A percentile compares a stretch with the other conserved stretches of the same genome.
Conservation (phyloP, 768 basidiomycete genomes). For the Kwoniella shandongensis region DNA sequence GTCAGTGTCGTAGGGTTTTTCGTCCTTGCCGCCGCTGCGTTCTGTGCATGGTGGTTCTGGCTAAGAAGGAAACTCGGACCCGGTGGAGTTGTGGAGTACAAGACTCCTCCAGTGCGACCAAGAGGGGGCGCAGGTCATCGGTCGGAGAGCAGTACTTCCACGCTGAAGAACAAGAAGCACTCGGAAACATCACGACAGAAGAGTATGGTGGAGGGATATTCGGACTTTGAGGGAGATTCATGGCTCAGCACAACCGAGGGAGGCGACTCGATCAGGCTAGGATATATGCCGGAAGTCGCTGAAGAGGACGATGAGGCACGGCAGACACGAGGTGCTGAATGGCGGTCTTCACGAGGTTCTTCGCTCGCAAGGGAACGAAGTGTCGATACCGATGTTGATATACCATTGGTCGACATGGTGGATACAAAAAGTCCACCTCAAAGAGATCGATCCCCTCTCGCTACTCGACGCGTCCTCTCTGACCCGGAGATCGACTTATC, state of each 20-base stretch:
- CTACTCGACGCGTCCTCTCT: neutral
- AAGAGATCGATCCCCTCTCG: conserved; percentile 1
- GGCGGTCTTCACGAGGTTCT: conserved; percentile 19
- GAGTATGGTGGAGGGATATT: conserved; percentile 51
- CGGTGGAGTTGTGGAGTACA: conserved; percentile 29
- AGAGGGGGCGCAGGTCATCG: conserved; percentile 10
- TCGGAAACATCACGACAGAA: conserved; percentile 43
- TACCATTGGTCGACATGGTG: conserved; percentile 13
- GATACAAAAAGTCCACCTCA: conserved; percentile 9
- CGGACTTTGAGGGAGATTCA: conserved; percentile 47
- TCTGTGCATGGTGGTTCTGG: conserved; percentile 54
- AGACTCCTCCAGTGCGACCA: conserved; percentile 10
- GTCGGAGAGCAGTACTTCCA: conserved; percentile 23
- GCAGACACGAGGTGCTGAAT: conserved; percentile 10
- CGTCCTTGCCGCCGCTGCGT: conserved; percentile 43
- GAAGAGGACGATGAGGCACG: conserved; percentile 32
- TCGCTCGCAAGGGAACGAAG: conserved; percentile 6
- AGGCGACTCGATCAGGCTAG: conserved; percentile 36
- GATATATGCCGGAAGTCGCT: conserved; percentile 37
- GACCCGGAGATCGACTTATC: conserved; percentile 3
- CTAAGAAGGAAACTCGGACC: conserved; percentile 44
- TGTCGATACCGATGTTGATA: conserved; percentile 2
- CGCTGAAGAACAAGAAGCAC: conserved; percentile 41
- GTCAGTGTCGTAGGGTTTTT: conserved; percentile 46
- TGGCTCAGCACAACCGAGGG: conserved; percentile 41